phyloP scores from a whole-genome alignment of 495 filamentous ascomycete species.

The Penicillium argentinense region DNA sequence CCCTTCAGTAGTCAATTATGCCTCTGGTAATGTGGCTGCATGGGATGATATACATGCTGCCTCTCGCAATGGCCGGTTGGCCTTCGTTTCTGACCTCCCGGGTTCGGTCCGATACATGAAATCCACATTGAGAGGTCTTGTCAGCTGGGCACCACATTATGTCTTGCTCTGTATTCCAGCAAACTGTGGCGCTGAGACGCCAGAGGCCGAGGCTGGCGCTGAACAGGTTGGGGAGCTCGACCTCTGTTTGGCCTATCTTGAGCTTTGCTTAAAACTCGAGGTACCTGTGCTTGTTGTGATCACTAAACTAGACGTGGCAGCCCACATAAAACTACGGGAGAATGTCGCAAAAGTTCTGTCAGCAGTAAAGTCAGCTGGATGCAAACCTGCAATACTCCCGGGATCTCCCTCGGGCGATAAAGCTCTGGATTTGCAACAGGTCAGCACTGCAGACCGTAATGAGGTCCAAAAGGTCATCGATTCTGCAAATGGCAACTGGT shows the following conservation, averaged over 20 bases:
- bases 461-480: slow-evolving; percentile 52
- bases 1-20: slow-evolving; percentile 74
- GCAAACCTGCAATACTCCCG: slow-evolving; percentile 67
- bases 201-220: slow-evolving; percentile 49
- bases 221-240: slow-evolving; percentile 59
- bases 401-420: slow-evolving; percentile 42
- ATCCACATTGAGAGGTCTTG: slow-evolving; percentile 81
- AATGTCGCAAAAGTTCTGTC: slow-evolving; percentile 75
- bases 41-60: slow-evolving; percentile 91
- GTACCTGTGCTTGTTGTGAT: slow-evolving; percentile 77
- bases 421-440: slow-evolving; percentile 33
- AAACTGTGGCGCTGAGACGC: slow-evolving; percentile 59
- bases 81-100: slow-evolving; percentile 86
- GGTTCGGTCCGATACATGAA: slow-evolving; percentile 84
- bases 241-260: slow-evolving; percentile 76
- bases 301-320: slow-evolving; percentile 88
- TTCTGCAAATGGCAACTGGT: slow-evolving; percentile 40
- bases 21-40: slow-evolving; percentile 78
- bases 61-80: slow-evolving; percentile 71
- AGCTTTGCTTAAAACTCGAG: slow-evolving; percentile 77
- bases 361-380: slow-evolving; percentile 69
- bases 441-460: slow-evolving; percentile 44
- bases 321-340: slow-evolving; percentile 61
- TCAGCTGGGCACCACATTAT: slow-evolving; percentile 97
- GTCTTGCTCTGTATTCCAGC: slow-evolving; percentile 85